Conservation (phyloP, 495 filamentous ascomycete species). For the Podospora didyma region DNA sequence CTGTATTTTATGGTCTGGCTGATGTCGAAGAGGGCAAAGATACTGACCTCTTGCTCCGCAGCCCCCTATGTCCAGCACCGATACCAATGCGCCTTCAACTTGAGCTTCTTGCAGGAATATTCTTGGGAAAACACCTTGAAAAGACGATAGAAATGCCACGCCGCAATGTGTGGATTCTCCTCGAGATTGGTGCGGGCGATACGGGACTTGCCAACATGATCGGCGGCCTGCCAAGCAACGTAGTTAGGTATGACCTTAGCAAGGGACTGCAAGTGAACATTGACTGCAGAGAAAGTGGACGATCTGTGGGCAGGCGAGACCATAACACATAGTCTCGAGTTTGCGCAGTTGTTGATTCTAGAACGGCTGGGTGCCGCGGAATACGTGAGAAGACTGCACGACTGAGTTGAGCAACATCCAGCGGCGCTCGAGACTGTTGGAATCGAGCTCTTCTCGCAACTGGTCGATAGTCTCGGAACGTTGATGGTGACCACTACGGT, state of each 20-base stretch:
- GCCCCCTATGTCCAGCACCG: conserved; percentile 11
- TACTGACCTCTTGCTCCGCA: conserved; percentile 1
- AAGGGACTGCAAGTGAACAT: background rate
- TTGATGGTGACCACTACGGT: background rate
- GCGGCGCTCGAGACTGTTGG: background rate
- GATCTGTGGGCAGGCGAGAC: background rate
- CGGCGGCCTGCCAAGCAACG: background rate
- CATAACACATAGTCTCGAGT: background rate
- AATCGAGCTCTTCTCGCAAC: background rate
- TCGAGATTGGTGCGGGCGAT: background rate
- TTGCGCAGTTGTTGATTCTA: background rate
- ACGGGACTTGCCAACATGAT: background rate
- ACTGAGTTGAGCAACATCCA: background rate
- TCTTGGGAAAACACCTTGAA: background rate
- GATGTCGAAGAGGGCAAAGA: background rate
- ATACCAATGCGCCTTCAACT: too few relatives aligned
- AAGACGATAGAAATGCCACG: background rate
- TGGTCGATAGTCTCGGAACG: background rate
- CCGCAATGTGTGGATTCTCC: background rate
- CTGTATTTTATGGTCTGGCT: conserved; percentile 22
- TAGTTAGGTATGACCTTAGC: background rate
- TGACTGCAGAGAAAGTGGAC: background rate
- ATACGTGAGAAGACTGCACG: background rate
- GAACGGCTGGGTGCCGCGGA: background rate
- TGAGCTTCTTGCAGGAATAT: too few relatives aligned